Evolutionary conservation across 2,329 filamentous ascomycete species (phyloP), one percentile per base, ranked within the genome.

Genomic region (Penicillium concentricum): DNA sequence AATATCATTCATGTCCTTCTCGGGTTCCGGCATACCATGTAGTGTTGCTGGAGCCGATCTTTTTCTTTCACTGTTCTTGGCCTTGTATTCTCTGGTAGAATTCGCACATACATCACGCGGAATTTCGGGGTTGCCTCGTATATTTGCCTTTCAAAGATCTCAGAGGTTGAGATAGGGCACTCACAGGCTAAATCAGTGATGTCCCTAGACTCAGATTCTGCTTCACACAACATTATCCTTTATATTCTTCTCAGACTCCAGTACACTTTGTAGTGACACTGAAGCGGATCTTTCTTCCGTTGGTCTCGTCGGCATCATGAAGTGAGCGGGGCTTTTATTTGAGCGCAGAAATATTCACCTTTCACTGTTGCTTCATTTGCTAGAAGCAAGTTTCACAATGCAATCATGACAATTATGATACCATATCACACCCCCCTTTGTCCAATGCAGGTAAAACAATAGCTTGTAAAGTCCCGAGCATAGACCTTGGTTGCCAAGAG

Each of bases 401-500:
- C 10, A 18, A 41, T 32, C 4, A n/a, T 9, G 16, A 13, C 20
- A 2, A 34, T 12, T 20, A 12, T 34, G 9, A 35, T 13, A 18
- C 7, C 20, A 35, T 32, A 35, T 35, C 37, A 42, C 12, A 34
- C 28, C 38, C 51, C 42, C 49, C 28, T 44, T 35, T 34, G 16
- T 52, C 35, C 2, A 15, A 43, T 55, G 39, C 13, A 8, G 41
- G 34, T 22, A 39, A 35, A 41, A 56, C 39, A 39, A 41, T 35
- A 49, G 51, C 35, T 54, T 48, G 44, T 7, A 38, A 30, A 38
- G 24, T 32, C 30, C 39, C n/a, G 13, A 54, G 46, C 53, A 22
- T 38, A 10, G 42, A 52, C 41, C 48, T 22, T 32, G 22, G 16
- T 5, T 50, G 52, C 52, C 52, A 55, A 55, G 52, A 51, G 2